Evolutionary conservation across 257 asterid genomes (phyloP).

Genomic region (Orobanche coerulescens): DNA sequence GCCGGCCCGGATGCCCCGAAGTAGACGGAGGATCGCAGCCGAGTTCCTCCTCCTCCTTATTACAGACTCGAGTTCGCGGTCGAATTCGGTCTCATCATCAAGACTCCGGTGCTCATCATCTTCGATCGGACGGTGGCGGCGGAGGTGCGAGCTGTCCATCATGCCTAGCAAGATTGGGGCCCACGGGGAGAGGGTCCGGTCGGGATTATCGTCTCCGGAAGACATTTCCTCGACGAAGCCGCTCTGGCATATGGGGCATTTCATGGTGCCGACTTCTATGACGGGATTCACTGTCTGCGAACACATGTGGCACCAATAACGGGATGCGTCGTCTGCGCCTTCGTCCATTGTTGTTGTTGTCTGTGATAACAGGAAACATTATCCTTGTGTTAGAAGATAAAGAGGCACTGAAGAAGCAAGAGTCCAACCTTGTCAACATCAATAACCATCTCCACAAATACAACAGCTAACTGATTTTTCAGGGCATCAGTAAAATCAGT

Average conservation of each 20-base stretch:
- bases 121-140: slow-evolving; percentile 41
- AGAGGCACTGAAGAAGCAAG: too few relatives aligned
- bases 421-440: too few relatives aligned
- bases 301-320: slow-evolving; percentile 77
- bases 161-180: slow-evolving; percentile 82
- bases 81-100: slow-evolving; percentile 34
- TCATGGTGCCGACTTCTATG: slow-evolving; percentile 42
- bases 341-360: slow-evolving; percentile 42
- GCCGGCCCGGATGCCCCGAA: slow-evolving; percentile 60
- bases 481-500: too few relatives aligned
- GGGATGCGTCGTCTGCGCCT: slow-evolving; percentile 20
- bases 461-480: too few relatives aligned
- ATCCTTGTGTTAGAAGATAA: too few relatives aligned
- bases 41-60: slow-evolving; percentile 55
- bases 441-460: too few relatives aligned
- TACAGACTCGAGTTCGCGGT: slow-evolving; percentile 46
- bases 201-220: slow-evolving; percentile 42
- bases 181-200: slow-evolving; percentile 74
- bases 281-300: slow-evolving; percentile 56
- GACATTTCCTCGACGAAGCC: slow-evolving; percentile 79
- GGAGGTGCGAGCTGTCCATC: slow-evolving; percentile 47
- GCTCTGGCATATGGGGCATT: slow-evolving; percentile 64
- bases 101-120: slow-evolving; percentile 19
- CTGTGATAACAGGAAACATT: neutral
- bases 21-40: slow-evolving; percentile 59